Evolutionary conservation across 2,329 filamentous ascomycete species (phyloP), one percentile per base, ranked within the genome.

Genomic region (Trichoderma citrinoviride): DNA sequence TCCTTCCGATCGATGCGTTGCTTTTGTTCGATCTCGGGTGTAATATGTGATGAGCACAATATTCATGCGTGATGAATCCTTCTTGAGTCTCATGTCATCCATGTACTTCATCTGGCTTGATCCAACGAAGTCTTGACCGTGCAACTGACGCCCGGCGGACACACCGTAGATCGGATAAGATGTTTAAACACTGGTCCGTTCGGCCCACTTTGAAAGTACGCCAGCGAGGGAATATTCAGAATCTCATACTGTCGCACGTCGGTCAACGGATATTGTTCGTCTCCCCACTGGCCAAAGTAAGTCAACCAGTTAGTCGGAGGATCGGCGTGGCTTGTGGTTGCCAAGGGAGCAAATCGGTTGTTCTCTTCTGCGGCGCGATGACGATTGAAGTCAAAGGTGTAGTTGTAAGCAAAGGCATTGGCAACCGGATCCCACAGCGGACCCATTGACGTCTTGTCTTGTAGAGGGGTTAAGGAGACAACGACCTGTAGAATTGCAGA

Each of bases 151-250:
- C 12, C n/a, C 37, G 50, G 50, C 27, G 50, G 50, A 17, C 29
- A 53, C n/a, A 53, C 50, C 14, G 29, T 53, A 27, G 41, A 37
- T 47, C 55, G 27, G 3, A 58, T 43, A 5, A 58, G 14, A 23
- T 37, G n/a, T 19, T 58, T 58, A 19, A 58, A 58, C 19, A 58
- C 55, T 23, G 55, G 55, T 43, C 55, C 55, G n/a, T 47, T 58
- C 3, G 55, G 55, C 55, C 55, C 55, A 8, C 27, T 27, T 15
- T 12, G 33, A 14, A 58, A 33, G 55, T 58, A 58, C 27, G 55
- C 55, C 43, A 58, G 23, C 43, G 27, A n/a, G 7, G 55, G 55
- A 23, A 47, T 33, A n/a, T 58, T 58, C 12, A 58, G 41, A 37
- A 58, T 58, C 7, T 29, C 55, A 37, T 47, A 58, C 19, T 58